A percentile compares a stretch with the other conserved stretches of the same genome.
Conservation (phyloP, 192 early-diverging fungal species). For the Backusella luteola region DNA sequence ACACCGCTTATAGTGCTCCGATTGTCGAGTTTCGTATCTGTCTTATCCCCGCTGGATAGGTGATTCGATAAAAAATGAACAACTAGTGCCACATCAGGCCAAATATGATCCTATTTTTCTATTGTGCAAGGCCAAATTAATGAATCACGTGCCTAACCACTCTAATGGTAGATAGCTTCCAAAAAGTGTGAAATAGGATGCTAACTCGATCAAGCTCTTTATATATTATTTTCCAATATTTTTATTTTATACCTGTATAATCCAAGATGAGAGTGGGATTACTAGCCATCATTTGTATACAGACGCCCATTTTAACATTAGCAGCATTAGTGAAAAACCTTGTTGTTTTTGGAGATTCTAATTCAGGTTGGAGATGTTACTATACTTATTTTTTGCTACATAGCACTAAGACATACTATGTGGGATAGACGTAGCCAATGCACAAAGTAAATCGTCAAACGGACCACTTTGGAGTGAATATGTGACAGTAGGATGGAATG, state of each 20-base stretch:
- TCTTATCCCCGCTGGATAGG: too few species aligned
- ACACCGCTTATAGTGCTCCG: too few species aligned
- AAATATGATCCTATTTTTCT: not conserved
- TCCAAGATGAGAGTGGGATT: not conserved
- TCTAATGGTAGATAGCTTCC: not conserved
- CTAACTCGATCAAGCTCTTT: not conserved
- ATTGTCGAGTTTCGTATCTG: too few species aligned
- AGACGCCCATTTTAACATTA: not conserved
- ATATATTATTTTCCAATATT: not conserved
- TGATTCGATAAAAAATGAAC: not conserved
- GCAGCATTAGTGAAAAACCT: slow-evolving; percentile 26
- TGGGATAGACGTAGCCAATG: slow-evolving; percentile 25
- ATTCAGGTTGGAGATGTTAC: slow-evolving; percentile 32
- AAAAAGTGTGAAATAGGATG: not conserved
- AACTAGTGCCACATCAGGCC: not conserved
- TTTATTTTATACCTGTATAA: slow-evolving; percentile 9
- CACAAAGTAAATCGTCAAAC: slow-evolving; percentile 21
- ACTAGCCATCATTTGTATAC: not conserved
- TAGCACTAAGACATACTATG: not conserved
- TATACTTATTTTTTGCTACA: not conserved
- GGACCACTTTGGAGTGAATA: slow-evolving; percentile 36
- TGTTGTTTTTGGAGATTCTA: slow-evolving; percentile 40
- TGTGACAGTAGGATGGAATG: slow-evolving; percentile 32
- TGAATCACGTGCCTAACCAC: not conserved
- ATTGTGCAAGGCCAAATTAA: not conserved